A percentile compares a stretch with the other conserved stretches of the same genome.
Evolutionary conservation across 2,329 filamentous ascomycete genomes (phyloP).

Genomic region (Zymoseptoria tritici): DNA sequence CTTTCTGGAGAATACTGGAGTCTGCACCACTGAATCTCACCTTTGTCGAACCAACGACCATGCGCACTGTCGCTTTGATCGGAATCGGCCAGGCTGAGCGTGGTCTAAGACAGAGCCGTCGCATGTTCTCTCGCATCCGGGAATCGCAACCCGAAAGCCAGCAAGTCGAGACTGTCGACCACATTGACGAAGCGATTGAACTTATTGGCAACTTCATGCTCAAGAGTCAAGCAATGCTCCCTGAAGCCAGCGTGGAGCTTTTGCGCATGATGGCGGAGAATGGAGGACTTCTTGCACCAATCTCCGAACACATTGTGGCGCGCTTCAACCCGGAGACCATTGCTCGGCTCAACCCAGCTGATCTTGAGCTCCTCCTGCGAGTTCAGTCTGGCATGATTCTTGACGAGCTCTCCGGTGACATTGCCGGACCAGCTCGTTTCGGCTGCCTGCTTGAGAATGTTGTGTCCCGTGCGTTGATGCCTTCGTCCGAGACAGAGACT

Average conservation of each 20-base stretch:
- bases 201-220: slow-evolving; percentile 55
- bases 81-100: slow-evolving; percentile 78
- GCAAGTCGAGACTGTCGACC: slow-evolving; percentile 56
- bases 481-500: slow-evolving; percentile 49
- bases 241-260: slow-evolving; percentile 51
- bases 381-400: slow-evolving; percentile 49
- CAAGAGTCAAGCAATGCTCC: slow-evolving; percentile 45
- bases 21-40: slow-evolving; percentile 54
- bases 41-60: slow-evolving; percentile 79
- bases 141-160: slow-evolving; percentile 46
- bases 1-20: slow-evolving; percentile 70
- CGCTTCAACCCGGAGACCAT: slow-evolving; percentile 54
- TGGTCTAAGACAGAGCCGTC: slow-evolving; percentile 68
- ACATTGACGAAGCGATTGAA: slow-evolving; percentile 80
- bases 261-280: slow-evolving; percentile 61
- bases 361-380: slow-evolving; percentile 54
- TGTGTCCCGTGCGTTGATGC: slow-evolving; percentile 44
- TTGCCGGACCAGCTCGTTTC: slow-evolving; percentile 53
- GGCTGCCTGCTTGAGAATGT: slow-evolving; percentile 54
- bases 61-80: slow-evolving; percentile 85
- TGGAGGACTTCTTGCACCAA: slow-evolving; percentile 51
- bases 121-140: slow-evolving; percentile 81
- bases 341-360: slow-evolving; percentile 45
- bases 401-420: slow-evolving; percentile 41
- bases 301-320: slow-evolving; percentile 54